Percentiles rank a stretch among this genome's conserved stretches.
Conservation (phyloP, 2,329 filamentous ascomycete genomes). For the Ambrosiella cleistominuta region DNA sequence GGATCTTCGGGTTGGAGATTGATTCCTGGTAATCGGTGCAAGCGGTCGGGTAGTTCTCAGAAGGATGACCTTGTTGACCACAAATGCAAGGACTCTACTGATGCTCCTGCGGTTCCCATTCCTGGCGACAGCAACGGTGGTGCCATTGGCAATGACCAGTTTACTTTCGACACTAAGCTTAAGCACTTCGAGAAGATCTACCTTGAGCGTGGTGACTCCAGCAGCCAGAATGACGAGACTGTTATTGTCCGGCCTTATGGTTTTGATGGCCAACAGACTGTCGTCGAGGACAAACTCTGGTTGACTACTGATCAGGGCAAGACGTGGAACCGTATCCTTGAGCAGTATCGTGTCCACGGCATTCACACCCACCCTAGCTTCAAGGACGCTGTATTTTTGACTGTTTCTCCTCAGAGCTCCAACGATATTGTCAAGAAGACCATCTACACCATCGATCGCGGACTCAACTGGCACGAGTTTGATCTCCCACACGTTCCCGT, state of each 20-base stretch:
- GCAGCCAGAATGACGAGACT: slow-evolving; percentile 52
- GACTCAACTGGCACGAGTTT: slow-evolving; percentile 56
- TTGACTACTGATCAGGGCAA: slow-evolving; percentile 79
- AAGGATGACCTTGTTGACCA: slow-evolving; percentile 59
- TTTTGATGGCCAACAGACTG: slow-evolving; percentile 16
- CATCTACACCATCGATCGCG: slow-evolving; percentile 68
- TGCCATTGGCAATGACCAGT: slow-evolving; percentile 43
- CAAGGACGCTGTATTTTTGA: slow-evolving; percentile 73
- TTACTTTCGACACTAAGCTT: slow-evolving; percentile 43
- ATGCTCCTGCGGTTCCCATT: slow-evolving; percentile 25
- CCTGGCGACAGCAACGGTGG: slow-evolving; percentile 23
- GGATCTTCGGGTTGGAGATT: slow-evolving; percentile 82
- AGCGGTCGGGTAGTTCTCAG: slow-evolving; percentile 39
- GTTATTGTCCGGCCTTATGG: slow-evolving; percentile 36
- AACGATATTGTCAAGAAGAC: slow-evolving; percentile 30
- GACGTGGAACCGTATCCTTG: slow-evolving; percentile 54
- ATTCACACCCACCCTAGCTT: slow-evolving; percentile 68
- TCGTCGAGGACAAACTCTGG: slow-evolving; percentile 41
- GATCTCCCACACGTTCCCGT: slow-evolving; percentile 42
- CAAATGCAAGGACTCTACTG: slow-evolving; percentile 44
- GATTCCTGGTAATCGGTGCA: slow-evolving; percentile 69
- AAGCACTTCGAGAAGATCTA: slow-evolving; percentile 45
- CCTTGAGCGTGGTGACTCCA: slow-evolving; percentile 56
- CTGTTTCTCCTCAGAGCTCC: slow-evolving; percentile 36
- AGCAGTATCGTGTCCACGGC: slow-evolving; percentile 48